Evolutionary conservation across 129 eudicot genomes (phyloP), one percentile per base, ranked within the genome.

Genomic region (Flaveria brownii): DNA sequence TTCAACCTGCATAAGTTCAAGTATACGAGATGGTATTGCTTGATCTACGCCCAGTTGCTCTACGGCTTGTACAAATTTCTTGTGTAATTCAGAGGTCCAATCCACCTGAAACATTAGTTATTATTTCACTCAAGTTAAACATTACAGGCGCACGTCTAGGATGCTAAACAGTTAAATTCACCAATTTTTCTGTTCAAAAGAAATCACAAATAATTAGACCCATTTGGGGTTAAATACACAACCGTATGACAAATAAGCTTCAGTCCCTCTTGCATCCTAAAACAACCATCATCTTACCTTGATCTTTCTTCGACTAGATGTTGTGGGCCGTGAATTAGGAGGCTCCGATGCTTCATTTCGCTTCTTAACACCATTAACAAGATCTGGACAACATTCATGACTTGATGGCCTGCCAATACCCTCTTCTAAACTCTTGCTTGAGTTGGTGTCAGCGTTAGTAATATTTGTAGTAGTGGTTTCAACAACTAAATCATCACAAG

Each of bases 41-140:
- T 88, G 94, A 73, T 91, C 97, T 17, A 91, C 91, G 20, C 97
- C 97, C 55, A 91, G 91, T 86, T 91, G 86, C 88, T 91, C 97
- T 16, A 91, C 94, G 0, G 97, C 97, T 77, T 91, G 89, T 64
- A 91, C 88, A 76, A 91, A 91, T 68, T 83, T 91, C 81, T 86
- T 88, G 74, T 91, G 97, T 72, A 91, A 84, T 71, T 91, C 97
- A 76, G 90, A 74, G 30, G 91, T 91, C 97, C 97, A 88, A 81
- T 91, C 97, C 66, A 91, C 91, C 97, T 91, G 86, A 80, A 83
- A 81, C 63, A 66, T 73, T 9, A 78, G 5, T 65, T 5, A 7
- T 65, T 16, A 33, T 33, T 33, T 33, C 46, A 63, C 6, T 30
- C 11, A 15, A 25, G 3, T 23, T 23, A 60, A 9, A 57, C 25